Conservation (phyloP, 768 basidiomycete genomes). For the Lepiota brunneoincarnata region DNA sequence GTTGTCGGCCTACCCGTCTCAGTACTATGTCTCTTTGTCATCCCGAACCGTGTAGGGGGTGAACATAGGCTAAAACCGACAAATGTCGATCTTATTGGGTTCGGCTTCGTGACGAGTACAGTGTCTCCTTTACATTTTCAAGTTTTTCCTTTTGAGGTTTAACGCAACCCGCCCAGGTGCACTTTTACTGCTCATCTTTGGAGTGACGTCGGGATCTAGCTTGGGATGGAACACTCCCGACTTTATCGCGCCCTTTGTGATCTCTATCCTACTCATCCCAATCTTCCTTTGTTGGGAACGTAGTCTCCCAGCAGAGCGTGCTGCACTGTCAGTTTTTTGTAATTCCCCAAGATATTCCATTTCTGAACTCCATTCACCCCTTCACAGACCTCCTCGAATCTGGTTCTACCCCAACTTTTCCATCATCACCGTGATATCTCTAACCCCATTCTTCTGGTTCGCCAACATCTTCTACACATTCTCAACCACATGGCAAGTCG, state of each 20-base stretch:
- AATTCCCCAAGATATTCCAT: not conserved
- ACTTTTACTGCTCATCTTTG: conserved; percentile 33
- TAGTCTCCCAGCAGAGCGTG: conserved; percentile 29
- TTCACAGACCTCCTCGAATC: conserved; percentile 20
- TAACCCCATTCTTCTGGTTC: conserved; percentile 40
- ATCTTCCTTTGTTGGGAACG: conserved; percentile 50
- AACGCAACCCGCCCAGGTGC: conserved; percentile 20
- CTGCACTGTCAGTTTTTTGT: conserved; percentile 32
- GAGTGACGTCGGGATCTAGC: conserved; percentile 39
- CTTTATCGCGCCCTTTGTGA: conserved; percentile 40
- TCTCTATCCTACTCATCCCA: conserved; percentile 34
- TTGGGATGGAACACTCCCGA: conserved; percentile 42
- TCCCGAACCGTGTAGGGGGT: not conserved
- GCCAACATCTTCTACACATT: conserved; percentile 29
- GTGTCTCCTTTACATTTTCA: not conserved
- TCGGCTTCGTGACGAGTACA: not conserved
- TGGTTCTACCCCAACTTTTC: conserved; percentile 39
- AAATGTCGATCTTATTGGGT: not conserved
- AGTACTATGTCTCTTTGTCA: not conserved
- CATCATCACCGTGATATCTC: conserved; percentile 31
- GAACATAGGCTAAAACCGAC: not conserved
- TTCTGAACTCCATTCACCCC: not conserved
- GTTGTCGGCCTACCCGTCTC: conserved; percentile 29
- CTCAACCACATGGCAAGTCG: conserved; percentile 32
- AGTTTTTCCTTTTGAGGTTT: not conserved